Conservation (phyloP, 495 filamentous ascomycete genomes). For the Penicillium pancosmium region DNA sequence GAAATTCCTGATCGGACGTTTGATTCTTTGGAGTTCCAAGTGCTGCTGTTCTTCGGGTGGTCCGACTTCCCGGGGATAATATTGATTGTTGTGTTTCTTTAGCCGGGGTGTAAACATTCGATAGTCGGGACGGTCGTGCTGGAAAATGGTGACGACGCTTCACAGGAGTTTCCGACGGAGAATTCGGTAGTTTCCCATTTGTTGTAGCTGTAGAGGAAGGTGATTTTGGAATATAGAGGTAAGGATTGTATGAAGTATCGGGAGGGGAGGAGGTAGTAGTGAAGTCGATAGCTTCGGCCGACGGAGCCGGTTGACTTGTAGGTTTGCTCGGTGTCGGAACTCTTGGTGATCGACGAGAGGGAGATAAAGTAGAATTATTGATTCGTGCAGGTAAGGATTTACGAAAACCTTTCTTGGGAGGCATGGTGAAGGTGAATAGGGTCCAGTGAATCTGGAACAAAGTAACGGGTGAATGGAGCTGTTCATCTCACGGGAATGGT, state of each 20-base stretch:
- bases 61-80: slow-evolving; percentile 19
- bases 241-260: slow-evolving; percentile 18
- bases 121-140: slow-evolving; percentile 28
- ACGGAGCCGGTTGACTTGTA: slow-evolving; percentile 2
- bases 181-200: not conserved
- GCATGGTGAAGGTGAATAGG: slow-evolving; percentile 20
- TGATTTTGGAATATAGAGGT: slow-evolving; percentile 19
- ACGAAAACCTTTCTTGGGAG: slow-evolving; percentile 27
- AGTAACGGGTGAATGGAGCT: not conserved
- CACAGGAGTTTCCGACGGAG: slow-evolving; percentile 16
- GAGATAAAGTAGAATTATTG: slow-evolving; percentile 18
- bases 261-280: slow-evolving; percentile 12
- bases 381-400: slow-evolving; percentile 26
- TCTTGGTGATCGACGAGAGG: slow-evolving; percentile 27
- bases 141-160: slow-evolving; percentile 24
- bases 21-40: slow-evolving; percentile 17
- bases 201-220: not conserved
- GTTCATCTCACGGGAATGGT: not conserved
- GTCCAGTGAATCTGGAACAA: slow-evolving; percentile 5
- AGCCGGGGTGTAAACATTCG: slow-evolving; percentile 28
- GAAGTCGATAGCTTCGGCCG: slow-evolving; percentile 15
- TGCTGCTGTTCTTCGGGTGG: slow-evolving; percentile 17
- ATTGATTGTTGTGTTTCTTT: slow-evolving; percentile 18
- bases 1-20: slow-evolving; percentile 18
- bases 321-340: slow-evolving; percentile 13